Evolutionary conservation across 2,329 filamentous ascomycete genomes (phyloP), one percentile per base, ranked within the genome.

Genomic region (Monascus ruber): DNA sequence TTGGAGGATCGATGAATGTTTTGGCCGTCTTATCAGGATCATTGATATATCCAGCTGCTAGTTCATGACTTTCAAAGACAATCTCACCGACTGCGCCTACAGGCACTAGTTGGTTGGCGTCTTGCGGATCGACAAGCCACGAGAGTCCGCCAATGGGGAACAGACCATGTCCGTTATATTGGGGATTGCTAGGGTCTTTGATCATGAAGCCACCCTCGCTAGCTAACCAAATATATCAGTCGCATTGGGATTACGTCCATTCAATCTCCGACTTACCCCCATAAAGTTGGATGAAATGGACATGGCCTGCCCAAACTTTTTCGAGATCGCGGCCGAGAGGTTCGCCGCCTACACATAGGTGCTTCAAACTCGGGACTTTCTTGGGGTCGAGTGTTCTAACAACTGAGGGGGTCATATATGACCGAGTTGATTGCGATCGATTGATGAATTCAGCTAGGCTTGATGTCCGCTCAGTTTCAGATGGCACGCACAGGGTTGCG

Each of bases 401-500:
- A 10, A 77, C 61, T 0, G 71, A 60, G 0, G 73, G 68, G 0
- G 75, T 78, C 55, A 78, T 66, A 49, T 73, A 71, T 1, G 63
- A 67, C 65, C 64, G 69, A 24, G 60, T 69, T n/a, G 67, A 65
- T 5, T 63, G 54, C 57, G 70, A 65, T 0, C 54, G 39, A 34
- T 60, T 47, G 4, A 51, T 55, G 0, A 26, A 34, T 6, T 40
- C 37, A 1, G 64, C 44, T 7, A 62, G 52, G 1, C 67, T 60
- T 41, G 68, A 65, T 48, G 65, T 57, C 4, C 66, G 60, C 7
- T 66, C 58, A 39, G 58, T 42, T 44, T 64, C 49, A 38, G 61
- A 63, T 1, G 65, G 66, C 3, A 70, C 59, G 44, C 66, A 70
- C 9, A 71, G 51, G 31, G 60, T 64, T 5, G 64, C 68, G 34